phyloP scores from a whole-genome alignment of 306 rosid species.

The Chamaecrista fasciculata region DNA sequence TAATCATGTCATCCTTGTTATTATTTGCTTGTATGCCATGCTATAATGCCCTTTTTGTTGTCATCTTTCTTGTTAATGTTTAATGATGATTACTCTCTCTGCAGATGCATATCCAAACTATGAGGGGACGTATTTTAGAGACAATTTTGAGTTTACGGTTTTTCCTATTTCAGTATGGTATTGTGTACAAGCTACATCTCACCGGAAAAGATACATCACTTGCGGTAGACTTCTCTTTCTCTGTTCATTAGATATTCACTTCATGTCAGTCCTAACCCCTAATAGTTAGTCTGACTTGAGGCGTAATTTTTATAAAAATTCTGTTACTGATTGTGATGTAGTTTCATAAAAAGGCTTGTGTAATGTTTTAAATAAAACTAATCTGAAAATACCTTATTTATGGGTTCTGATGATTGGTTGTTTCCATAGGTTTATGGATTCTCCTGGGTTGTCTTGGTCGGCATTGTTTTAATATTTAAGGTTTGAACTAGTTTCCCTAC shows the following conservation, averaged over 20 bases:
- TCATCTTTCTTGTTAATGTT: slow-evolving; percentile 3
- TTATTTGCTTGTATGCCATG: neutral
- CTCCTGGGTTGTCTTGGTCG: slow-evolving; percentile 84
- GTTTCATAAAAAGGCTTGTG: neutral
- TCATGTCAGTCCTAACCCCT: neutral
- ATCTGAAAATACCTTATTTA: neutral
- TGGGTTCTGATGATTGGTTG: slow-evolving; percentile 28
- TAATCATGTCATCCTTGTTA: neutral
- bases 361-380: neutral
- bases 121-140: slow-evolving; percentile 90
- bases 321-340: neutral
- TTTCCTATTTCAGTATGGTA: slow-evolving; percentile 74
- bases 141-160: slow-evolving; percentile 86
- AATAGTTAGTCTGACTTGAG: neutral
- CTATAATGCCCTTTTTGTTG: slow-evolving; percentile 3
- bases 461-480: slow-evolving; percentile 78
- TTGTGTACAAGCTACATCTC: slow-evolving; percentile 86
- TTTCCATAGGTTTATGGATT: slow-evolving; percentile 74
- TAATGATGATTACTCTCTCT: slow-evolving; percentile 27
- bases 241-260: slow-evolving; percentile 9
- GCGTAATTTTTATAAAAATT: neutral
- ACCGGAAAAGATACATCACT: slow-evolving; percentile 72
- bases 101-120: slow-evolving; percentile 81
- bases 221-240: slow-evolving; percentile 54
- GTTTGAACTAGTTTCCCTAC: slow-evolving; percentile 44